Base-by-base conservation (phyloP, 2,329 filamentous ascomycete genomes). In the Gyromitra esculenta region DNA sequence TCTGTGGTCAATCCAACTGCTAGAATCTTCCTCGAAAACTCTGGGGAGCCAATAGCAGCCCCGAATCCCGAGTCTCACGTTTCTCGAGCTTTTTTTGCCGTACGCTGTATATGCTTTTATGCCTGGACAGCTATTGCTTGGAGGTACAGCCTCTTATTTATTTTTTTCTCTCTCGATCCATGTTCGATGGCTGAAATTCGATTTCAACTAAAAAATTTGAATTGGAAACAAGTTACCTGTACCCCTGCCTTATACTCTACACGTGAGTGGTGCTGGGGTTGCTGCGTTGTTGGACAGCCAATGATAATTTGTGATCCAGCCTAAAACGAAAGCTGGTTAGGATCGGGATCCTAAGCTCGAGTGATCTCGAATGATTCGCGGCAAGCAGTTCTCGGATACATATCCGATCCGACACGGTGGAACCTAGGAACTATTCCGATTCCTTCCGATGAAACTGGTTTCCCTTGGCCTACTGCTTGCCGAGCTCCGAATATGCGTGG, bases 281-380 rank as follows among this genome's bases (percentile, higher is more conserved):
- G 25, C 25, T 4, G 25, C 25, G 25, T 31, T 31, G 25, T 31
- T 31, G 25, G 2, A 31, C 25, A 31, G 25, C 25, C 25, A 31
- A 31, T 31, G 25, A 31, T 31, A 31, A 31, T 31, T 31, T 31
- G 25, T 3, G 25, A 31, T 31, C 25, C 18, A 50, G 45, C 45
- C 15, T 50, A 50, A 2, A 18, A 15, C 5, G 45, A 7, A 5
- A 11, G 21, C 6, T 8, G n/a, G 15, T 25, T 37, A n/a, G 15
- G 15, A 13, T 39, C 63, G 5, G 15, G 21, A 56, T 41, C n/a
- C 45, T 1, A 7, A 59, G 13, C 31, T 13, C 37, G 65, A 59
- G 65, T 48, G 65, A 68, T 57, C 64, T 6, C 6, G 39, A 31
- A 37, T 68, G 64, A 59, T 48, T 13, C 21, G 35, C 13, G 13